Percentiles rank a stretch among this genome's conserved stretches.
Evolutionary conservation across 805 yeast genomes (phyloP).

Genomic region (Lipomyces starkeyi): DNA sequence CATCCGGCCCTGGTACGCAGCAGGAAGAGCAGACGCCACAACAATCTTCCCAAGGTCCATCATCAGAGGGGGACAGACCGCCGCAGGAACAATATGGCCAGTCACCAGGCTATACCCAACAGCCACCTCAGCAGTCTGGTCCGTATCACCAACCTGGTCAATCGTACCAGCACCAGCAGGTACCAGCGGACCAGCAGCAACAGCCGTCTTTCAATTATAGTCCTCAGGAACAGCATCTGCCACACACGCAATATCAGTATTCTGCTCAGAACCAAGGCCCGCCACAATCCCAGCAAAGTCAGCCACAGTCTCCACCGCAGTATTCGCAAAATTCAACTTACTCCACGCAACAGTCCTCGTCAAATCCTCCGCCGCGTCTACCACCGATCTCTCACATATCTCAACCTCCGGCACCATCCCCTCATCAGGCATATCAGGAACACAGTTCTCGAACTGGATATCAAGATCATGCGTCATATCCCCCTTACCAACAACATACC

Average conservation of each 20-base stretch:
- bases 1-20: constrained; percentile 4
- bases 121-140: constrained; percentile 7
- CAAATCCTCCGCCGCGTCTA: constrained; percentile 9
- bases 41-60: constrained; percentile 11
- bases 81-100: background rate
- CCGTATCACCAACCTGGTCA: constrained; percentile 8
- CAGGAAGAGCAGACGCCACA: constrained; percentile 15
- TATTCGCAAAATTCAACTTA: constrained; percentile 2
- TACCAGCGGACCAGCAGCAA: constrained; percentile 7
- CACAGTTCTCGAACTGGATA: background rate
- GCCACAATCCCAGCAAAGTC: constrained; percentile 10
- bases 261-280: constrained; percentile 1
- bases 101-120: constrained; percentile 12
- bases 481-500: constrained; percentile 4
- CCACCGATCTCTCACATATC: constrained; percentile 33
- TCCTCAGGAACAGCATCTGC: background rate
- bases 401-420: constrained; percentile 15
- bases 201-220: constrained; percentile 3
- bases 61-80: constrained; percentile 1
- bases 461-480: constrained; percentile 11
- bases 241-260: constrained; percentile 9
- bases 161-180: constrained; percentile 3
- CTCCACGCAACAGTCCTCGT: constrained; percentile 5
- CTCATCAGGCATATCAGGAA: constrained; percentile 10
- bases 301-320: constrained; percentile 10